Percentiles rank a stretch among this genome's conserved stretches.
These are phyloP conservation scores for Monosporozyma yasuniensis DNA, from an alignment of 805 yeast genomes.

Conservation along the genomic window DNA sequence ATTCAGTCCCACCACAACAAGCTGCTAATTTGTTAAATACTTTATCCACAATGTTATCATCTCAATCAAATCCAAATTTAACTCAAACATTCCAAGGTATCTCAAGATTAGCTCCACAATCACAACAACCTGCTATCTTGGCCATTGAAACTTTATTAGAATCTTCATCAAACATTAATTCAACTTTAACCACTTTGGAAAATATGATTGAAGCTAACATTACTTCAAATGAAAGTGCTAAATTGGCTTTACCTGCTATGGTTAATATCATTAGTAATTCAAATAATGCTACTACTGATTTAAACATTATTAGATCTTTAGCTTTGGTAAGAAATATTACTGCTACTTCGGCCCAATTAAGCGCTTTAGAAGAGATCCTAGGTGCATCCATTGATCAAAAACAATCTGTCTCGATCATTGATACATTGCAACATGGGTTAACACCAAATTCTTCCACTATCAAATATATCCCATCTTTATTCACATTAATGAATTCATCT, in stretches of 20 bases:
- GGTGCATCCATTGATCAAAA: constrained; percentile 17
- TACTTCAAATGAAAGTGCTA: constrained; percentile 18
- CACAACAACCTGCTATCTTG: constrained; percentile 11
- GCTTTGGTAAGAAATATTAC: constrained; percentile 15
- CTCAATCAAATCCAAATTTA: neutral
- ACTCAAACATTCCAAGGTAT: constrained; percentile 10
- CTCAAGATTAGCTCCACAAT: constrained; percentile 9
- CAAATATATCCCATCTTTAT: constrained; percentile 17
- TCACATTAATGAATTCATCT: constrained; percentile 17
- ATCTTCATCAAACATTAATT: constrained; percentile 13
- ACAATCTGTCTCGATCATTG: constrained; percentile 10
- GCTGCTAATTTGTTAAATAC: constrained; percentile 13
- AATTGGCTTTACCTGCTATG: constrained; percentile 15
- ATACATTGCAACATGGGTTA: constrained; percentile 12
- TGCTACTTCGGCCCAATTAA: constrained; percentile 18
- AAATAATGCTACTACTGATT: constrained; percentile 12
- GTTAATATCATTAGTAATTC: constrained; percentile 13
- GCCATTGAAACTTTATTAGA: constrained; percentile 16
- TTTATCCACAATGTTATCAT: constrained; percentile 5
- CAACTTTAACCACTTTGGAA: constrained; percentile 13
- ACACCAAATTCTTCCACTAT: constrained; percentile 13
- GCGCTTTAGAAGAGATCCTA: constrained; percentile 16
- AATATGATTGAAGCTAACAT: constrained; percentile 14
- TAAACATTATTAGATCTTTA: constrained; percentile 15
- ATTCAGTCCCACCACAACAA: constrained; percentile 9